Conservation (phyloP, 2,329 filamentous ascomycete species). For the Samsoniella hepiali region DNA sequence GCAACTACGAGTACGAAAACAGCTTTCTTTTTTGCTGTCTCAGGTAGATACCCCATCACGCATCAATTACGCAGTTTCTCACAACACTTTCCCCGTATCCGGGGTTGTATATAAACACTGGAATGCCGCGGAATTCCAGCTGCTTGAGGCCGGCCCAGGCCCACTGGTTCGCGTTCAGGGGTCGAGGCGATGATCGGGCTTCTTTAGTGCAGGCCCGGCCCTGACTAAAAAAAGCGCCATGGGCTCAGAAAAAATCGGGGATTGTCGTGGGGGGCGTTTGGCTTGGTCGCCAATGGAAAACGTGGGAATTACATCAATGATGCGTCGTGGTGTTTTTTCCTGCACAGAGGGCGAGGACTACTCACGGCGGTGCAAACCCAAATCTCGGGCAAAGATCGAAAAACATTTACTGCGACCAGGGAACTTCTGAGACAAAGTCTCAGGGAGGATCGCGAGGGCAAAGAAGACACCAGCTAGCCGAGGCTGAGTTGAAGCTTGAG, state of each 20-base stretch:
- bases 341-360: too few species aligned
- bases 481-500: too few species aligned
- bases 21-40: neutral
- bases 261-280: neutral
- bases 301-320: neutral
- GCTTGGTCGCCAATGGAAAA: neutral
- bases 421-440: too few species aligned
- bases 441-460: too few species aligned
- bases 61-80: neutral
- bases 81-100: neutral
- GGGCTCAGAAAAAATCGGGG: neutral
- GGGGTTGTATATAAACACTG: neutral
- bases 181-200: constrained; percentile 7
- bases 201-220: neutral
- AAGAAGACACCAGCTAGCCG: too few species aligned
- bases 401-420: too few species aligned
- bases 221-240: constrained; percentile 8
- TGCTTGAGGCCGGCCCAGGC: neutral
- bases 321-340: neutral
- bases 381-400: too few species aligned
- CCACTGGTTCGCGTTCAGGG: neutral
- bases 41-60: neutral
- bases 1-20: neutral
- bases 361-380: too few species aligned
- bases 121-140: neutral